Conservation (phyloP, 2,329 filamentous ascomycete genomes). For the Penicillium palitans region DNA sequence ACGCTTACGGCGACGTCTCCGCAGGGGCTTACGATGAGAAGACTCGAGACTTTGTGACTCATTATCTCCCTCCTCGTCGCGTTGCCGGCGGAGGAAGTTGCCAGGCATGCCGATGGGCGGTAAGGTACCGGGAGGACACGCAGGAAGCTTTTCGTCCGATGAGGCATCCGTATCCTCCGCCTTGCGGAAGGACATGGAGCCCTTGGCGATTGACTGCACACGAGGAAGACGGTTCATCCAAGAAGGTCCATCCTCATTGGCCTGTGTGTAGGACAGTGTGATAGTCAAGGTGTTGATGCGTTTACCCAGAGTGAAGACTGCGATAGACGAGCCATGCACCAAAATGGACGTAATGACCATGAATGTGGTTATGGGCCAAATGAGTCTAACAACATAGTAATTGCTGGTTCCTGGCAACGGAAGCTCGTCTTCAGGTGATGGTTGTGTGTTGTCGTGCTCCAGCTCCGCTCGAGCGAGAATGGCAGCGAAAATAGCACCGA, state of each 20-base stretch:
- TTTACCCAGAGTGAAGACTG: conserved; percentile 95
- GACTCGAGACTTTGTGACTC: conserved; percentile 58
- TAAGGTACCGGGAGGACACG: conserved; percentile 68
- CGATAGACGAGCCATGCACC: conserved; percentile 96
- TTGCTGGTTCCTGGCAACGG: conserved; percentile 55
- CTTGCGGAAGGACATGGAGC: conserved; percentile 70
- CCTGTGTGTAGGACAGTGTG: conserved; percentile 93
- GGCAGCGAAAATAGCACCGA: conserved; percentile 92
- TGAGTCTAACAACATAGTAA: conserved; percentile 74
- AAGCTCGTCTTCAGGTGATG: conserved; percentile 63
- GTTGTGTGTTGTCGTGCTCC: conserved; percentile 73
- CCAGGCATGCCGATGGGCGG: conserved; percentile 70
- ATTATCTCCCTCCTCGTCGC: conserved; percentile 64
- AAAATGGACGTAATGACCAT: conserved; percentile 91
- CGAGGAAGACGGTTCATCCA: conserved; percentile 94
- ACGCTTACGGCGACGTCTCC: conserved; percentile 64
- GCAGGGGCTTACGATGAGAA: conserved; percentile 49
- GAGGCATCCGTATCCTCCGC: conserved; percentile 66
- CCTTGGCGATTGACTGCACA: conserved; percentile 79
- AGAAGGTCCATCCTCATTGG: conserved; percentile 79
- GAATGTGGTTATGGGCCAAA: conserved; percentile 96
- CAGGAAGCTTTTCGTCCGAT: conserved; percentile 57
- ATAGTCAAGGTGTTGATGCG: conserved; percentile 95
- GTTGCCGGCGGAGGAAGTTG: conserved; percentile 77
- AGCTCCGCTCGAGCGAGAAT: conserved; percentile 92